phyloP scores from a whole-genome alignment of 192 early-diverging fungal species.

The Coemansia sp. region DNA sequence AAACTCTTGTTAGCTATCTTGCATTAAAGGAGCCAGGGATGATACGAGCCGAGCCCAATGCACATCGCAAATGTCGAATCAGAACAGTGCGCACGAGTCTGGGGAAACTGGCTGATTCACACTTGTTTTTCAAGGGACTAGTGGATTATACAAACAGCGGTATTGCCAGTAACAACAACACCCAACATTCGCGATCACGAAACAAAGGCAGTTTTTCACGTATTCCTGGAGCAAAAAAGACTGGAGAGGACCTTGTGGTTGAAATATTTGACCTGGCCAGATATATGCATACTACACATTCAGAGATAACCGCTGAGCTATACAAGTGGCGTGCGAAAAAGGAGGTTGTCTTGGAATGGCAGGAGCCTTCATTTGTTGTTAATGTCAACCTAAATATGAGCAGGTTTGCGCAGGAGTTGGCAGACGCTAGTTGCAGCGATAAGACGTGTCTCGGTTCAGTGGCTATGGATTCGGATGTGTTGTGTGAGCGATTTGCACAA shows the following conservation, averaged over 20 bases:
- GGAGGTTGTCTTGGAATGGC: constrained; percentile 44
- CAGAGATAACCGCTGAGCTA: constrained; percentile 35
- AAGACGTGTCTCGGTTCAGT: not conserved
- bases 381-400: constrained; percentile 30
- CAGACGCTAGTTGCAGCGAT: not conserved
- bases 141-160: constrained; percentile 10
- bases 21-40: constrained; percentile 33
- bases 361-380: constrained; percentile 41
- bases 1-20: constrained; percentile 45
- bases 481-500: constrained; percentile 29
- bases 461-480: constrained; percentile 6
- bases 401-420: constrained; percentile 11
- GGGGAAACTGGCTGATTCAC: constrained; percentile 30
- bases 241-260: constrained; percentile 6
- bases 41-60: constrained; percentile 28
- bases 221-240: constrained; percentile 11
- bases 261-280: constrained; percentile 39
- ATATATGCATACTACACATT: constrained; percentile 5
- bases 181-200: not conserved
- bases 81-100: constrained; percentile 36
- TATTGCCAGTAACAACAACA: not conserved
- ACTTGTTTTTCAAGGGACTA: constrained; percentile 29
- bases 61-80: constrained; percentile 34
- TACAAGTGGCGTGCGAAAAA: constrained; percentile 47
- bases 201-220: constrained; percentile 1